Evolutionary conservation across 2,329 filamentous ascomycete species (phyloP).

Genomic region (Colletotrichum eremochloae): DNA sequence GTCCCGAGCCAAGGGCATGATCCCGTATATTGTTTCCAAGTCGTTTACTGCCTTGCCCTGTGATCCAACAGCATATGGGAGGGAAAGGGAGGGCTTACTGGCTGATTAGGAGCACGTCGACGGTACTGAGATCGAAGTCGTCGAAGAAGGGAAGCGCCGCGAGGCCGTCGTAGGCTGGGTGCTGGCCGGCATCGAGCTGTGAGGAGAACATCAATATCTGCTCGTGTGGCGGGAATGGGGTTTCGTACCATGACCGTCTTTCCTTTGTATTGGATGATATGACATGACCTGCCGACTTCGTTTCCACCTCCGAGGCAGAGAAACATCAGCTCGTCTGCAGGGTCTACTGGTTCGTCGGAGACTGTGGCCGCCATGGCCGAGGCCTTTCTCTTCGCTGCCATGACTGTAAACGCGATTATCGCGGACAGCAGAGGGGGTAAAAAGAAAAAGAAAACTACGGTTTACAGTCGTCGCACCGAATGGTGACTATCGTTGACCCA

Average conservation of each 20-base stretch:
- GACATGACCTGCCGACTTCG: conserved; percentile 96
- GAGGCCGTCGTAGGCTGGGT: conserved; percentile 95
- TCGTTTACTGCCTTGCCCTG: conserved; percentile 46
- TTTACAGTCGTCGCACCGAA: conserved; percentile 5
- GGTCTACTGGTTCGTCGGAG: conserved; percentile 87
- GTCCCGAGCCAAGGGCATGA: conserved; percentile 30
- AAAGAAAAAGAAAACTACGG: background rate
- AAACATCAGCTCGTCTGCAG: conserved; percentile 94
- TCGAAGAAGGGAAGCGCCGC: conserved; percentile 97
- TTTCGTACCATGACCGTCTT: conserved; percentile 93
- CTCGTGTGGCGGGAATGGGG: background rate
- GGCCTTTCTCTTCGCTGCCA: conserved; percentile 96
- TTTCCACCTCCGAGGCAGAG: conserved; percentile 94
- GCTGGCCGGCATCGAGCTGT: conserved; percentile 95
- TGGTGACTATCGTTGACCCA: background rate
- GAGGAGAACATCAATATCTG: conserved; percentile 10
- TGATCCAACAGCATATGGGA: conserved; percentile 42
- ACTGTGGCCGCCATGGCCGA: conserved; percentile 74
- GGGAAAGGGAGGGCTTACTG: conserved; percentile 79
- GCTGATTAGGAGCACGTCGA: conserved; percentile 97
- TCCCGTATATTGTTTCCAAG: conserved; percentile 34
- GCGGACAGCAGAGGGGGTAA: conserved; percentile 13
- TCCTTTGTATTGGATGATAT: conserved; percentile 98
- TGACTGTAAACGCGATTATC: conserved; percentile 53
- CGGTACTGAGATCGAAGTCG: conserved; percentile 96